Evolutionary conservation across 192 early-diverging fungal genomes (phyloP).

Genomic region (Backusella australiensis): DNA sequence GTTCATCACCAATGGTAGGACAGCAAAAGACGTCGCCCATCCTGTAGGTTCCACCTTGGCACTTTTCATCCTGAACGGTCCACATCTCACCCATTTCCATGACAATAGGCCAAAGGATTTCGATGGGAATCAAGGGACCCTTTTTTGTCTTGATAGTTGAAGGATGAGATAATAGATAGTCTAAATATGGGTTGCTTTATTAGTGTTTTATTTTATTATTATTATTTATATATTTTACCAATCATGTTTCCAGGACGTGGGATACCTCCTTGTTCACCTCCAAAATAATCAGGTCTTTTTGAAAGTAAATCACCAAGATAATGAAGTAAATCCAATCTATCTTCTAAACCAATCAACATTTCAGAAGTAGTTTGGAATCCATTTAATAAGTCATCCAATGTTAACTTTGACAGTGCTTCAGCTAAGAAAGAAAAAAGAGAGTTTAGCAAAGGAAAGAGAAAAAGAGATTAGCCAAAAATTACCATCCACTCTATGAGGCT

Average conservation of each 20-base stretch:
- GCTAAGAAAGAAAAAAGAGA: slow-evolving; percentile 29
- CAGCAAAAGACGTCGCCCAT: slow-evolving; percentile 37
- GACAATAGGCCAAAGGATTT: slow-evolving; percentile 77
- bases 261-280: slow-evolving; percentile 30
- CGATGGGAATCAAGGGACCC: slow-evolving; percentile 47
- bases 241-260: slow-evolving; percentile 85
- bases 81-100: slow-evolving; percentile 81
- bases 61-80: slow-evolving; percentile 63
- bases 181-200: slow-evolving; percentile 4
- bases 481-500: slow-evolving; percentile 76
- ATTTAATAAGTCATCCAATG: slow-evolving; percentile 44
- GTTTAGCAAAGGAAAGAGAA: background rate
- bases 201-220: background rate
- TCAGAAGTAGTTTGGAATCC: slow-evolving; percentile 71
- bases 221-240: slow-evolving; percentile 29
- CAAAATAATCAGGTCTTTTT: slow-evolving; percentile 58
- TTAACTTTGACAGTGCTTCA: slow-evolving; percentile 50
- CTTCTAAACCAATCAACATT: slow-evolving; percentile 74
- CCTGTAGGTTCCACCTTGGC: slow-evolving; percentile 70
- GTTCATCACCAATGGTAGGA: slow-evolving; percentile 28
- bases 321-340: slow-evolving; percentile 68
- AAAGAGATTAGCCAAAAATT: background rate
- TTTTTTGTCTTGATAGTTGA: slow-evolving; percentile 41
- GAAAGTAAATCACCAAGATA: slow-evolving; percentile 63
- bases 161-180: slow-evolving; percentile 66